Percentiles rank a stretch among this genome's conserved stretches.
These are phyloP conservation scores for Lodderomyces pseudojiufengensis DNA, from an alignment of 1,139 yeast genomes.

Conservation along the genomic window DNA sequence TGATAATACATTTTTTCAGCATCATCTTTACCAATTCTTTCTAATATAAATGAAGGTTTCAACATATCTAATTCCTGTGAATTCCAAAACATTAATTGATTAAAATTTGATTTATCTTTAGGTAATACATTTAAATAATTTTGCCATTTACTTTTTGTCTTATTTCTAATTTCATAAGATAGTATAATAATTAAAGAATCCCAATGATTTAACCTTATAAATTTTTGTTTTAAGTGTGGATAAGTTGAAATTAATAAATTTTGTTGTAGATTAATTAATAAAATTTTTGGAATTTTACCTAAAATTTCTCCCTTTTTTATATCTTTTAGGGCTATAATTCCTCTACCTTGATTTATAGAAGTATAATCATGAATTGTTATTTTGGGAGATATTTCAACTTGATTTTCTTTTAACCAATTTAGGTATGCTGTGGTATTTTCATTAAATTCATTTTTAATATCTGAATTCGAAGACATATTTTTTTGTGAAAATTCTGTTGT, in stretches of 20 bases:
- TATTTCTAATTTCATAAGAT: constrained; percentile 50
- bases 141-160: constrained; percentile 55
- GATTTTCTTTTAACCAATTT: constrained; percentile 50
- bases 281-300: constrained; percentile 63
- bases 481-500: too few species aligned
- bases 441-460: constrained; percentile 6
- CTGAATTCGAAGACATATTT: neutral
- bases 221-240: constrained; percentile 29
- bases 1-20: constrained; percentile 58
- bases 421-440: constrained; percentile 37
- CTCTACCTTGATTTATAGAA: constrained; percentile 65
- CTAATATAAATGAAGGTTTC: constrained; percentile 66
- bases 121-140: constrained; percentile 76
- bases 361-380: constrained; percentile 61
- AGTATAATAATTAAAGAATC: constrained; percentile 67
- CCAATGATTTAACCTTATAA: constrained; percentile 63
- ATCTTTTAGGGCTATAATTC: constrained; percentile 61
- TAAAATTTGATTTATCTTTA: constrained; percentile 35
- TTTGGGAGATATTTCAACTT: constrained; percentile 51
- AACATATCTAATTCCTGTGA: constrained; percentile 49
- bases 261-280: constrained; percentile 56
- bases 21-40: constrained; percentile 65
- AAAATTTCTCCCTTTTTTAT: constrained; percentile 58
- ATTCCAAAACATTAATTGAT: constrained; percentile 79
- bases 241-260: constrained; percentile 40